These are phyloP conservation scores for Yamadazyma takamatsuzukensis DNA, from an alignment of 805 yeast genomes.

Conservation along the genomic window DNA sequence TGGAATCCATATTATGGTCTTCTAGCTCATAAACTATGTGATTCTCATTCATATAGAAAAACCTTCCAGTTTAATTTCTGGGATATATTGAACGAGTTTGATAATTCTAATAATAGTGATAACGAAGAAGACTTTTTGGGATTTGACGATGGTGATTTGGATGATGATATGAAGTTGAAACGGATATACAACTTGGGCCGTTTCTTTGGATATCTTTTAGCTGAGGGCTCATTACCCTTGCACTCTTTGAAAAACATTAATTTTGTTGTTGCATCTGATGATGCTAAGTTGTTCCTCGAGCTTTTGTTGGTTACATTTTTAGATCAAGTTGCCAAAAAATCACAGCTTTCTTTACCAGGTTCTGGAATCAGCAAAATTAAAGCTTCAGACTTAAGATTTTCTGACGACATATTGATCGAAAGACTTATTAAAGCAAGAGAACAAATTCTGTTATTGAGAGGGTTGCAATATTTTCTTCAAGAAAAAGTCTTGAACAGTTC, in stretches of 20 bases:
- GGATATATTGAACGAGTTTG: conserved; percentile 77
- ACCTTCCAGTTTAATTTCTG: conserved; percentile 86
- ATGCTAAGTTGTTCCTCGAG: conserved; percentile 68
- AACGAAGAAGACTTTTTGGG: conserved; percentile 36
- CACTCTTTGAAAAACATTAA: conserved; percentile 72
- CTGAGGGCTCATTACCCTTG: conserved; percentile 69
- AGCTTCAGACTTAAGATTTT: conserved; percentile 36
- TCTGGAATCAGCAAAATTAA: conserved; percentile 29
- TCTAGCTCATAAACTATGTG: conserved; percentile 73
- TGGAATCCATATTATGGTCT: conserved; percentile 90
- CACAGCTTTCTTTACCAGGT: conserved; percentile 48
- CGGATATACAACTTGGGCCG: conserved; percentile 71
- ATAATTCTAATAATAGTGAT: conserved; percentile 38
- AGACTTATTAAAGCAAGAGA: conserved; percentile 53
- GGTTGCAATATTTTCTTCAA: conserved; percentile 59
- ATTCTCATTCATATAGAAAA: conserved; percentile 69
- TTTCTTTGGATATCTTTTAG: conserved; percentile 72
- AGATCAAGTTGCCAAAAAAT: conserved; percentile 59
- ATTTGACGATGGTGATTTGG: conserved; percentile 35
- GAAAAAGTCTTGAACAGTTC: conserved; percentile 44
- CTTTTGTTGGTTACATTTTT: conserved; percentile 65
- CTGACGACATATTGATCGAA: conserved; percentile 48
- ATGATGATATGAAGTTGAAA: conserved; percentile 54
- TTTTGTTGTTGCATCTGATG: conserved; percentile 63
- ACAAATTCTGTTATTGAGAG: conserved; percentile 56